A percentile compares a stretch with the other conserved stretches of the same genome.
phyloP scores from a whole-genome alignment of 2,329 filamentous ascomycete species.

The Cryoendolithus antarcticus region DNA sequence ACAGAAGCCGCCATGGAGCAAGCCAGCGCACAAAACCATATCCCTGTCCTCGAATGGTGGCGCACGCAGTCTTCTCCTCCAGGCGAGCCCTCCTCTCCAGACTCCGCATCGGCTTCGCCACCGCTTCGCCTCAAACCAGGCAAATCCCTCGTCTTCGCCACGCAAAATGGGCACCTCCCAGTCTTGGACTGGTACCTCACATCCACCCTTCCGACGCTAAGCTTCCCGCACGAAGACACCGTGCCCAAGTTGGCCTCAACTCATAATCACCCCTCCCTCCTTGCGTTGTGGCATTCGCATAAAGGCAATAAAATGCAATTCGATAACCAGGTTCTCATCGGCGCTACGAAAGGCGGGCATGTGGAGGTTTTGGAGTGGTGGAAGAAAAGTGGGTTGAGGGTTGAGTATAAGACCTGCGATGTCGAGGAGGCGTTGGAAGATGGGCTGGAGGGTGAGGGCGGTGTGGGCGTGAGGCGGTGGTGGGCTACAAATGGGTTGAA shows the following conservation, averaged over 20 bases:
- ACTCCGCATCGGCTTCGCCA: constrained; percentile 15
- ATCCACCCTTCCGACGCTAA: constrained; percentile 48
- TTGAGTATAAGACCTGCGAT: constrained; percentile 90
- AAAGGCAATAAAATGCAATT: constrained; percentile 69
- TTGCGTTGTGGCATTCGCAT: constrained; percentile 69
- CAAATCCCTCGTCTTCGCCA: constrained; percentile 70
- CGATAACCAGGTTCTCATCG: constrained; percentile 71
- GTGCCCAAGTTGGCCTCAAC: constrained; percentile 75
- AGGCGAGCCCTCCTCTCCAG: too few species aligned
- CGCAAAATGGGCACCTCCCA: constrained; percentile 66
- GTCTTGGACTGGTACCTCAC: constrained; percentile 82
- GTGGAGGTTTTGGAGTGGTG: constrained; percentile 85
- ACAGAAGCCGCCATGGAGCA: constrained; percentile 80
- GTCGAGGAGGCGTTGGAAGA: constrained; percentile 92
- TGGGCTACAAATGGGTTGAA: constrained; percentile 80
- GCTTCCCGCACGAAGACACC: constrained; percentile 66
- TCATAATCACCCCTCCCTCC: constrained; percentile 70
- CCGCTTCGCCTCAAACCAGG: constrained; percentile 59
- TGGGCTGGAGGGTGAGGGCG: constrained; percentile 55
- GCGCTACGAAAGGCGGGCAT: constrained; percentile 77
- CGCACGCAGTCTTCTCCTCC: constrained; percentile 39
- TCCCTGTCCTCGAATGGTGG: constrained; percentile 92
- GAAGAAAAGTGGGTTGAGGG: constrained; percentile 61
- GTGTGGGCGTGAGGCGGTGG: constrained; percentile 66
- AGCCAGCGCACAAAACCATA: constrained; percentile 69